A percentile compares a stretch with the other conserved stretches of the same genome.
phyloP scores from a whole-genome alignment of 148 eudicot species.

The Dianthus caryophyllus region DNA sequence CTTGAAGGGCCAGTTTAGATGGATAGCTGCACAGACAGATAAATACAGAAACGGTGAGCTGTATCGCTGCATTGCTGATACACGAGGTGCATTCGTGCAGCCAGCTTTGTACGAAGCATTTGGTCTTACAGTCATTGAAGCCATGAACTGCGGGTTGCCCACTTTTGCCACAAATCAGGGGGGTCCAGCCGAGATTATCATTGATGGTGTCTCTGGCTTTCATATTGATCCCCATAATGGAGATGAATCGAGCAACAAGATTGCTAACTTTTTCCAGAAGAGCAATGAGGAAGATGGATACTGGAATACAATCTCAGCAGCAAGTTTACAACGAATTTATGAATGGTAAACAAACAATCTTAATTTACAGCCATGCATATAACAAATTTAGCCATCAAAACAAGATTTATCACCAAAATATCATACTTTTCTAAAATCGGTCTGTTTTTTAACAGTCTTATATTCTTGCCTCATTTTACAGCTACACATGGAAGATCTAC shows the following conservation, averaged over 20 bases:
- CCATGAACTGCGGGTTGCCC: constrained; percentile 94
- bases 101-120: constrained; percentile 95
- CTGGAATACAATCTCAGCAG: constrained; percentile 62
- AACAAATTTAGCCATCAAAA: no score
- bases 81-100: constrained; percentile 89
- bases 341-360: constrained; percentile 53
- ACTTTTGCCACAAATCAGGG: constrained; percentile 92
- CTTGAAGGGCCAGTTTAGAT: constrained; percentile 82
- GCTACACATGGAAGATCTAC: constrained; percentile 98
- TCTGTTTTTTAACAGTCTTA: not conserved
- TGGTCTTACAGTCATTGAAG: constrained; percentile 93
- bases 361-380: no score
- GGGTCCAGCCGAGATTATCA: constrained; percentile 90
- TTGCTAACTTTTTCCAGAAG: constrained; percentile 75
- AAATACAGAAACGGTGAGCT: constrained; percentile 70
- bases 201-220: constrained; percentile 84
- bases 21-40: constrained; percentile 95
- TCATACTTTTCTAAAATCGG: not conserved
- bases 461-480: constrained; percentile 28
- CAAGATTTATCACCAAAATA: constrained; percentile 3
- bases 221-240: constrained; percentile 75
- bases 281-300: constrained; percentile 55
- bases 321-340: constrained; percentile 63
- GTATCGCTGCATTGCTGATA: constrained; percentile 78
- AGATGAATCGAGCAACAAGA: constrained; percentile 74